These are phyloP conservation scores for Erysimum cheiri DNA, from an alignment of 441 rosid species.

Conservation along the genomic window DNA sequence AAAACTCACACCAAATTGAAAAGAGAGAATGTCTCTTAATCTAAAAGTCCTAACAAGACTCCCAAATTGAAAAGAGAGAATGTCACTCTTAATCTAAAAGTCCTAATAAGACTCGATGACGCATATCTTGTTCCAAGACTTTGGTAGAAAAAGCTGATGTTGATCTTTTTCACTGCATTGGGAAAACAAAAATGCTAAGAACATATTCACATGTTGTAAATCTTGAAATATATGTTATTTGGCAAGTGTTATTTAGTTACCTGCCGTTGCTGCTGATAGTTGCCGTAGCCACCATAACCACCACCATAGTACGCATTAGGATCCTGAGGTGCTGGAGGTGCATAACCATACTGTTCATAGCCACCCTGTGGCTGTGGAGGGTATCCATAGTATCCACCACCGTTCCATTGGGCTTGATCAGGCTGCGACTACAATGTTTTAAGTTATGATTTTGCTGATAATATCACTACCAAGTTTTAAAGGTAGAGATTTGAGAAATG, in stretches of 20 bases:
- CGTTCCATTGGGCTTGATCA: conserved; percentile 85
- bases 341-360: conserved; percentile 87
- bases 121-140: conserved; percentile 33
- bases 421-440: conserved; percentile 54
- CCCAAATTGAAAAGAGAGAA: no score
- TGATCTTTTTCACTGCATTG: conserved; percentile 40
- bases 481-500: background rate
- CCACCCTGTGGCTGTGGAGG: conserved; percentile 86
- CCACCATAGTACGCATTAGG: conserved; percentile 91
- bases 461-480: background rate
- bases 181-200: conserved; percentile 21
- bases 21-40: conserved; percentile 13
- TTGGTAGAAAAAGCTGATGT: conserved; percentile 21
- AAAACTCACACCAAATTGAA: conserved; percentile 24
- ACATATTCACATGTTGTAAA: background rate
- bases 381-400: conserved; percentile 69
- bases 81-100: conserved; percentile 29
- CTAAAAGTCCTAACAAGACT: no score
- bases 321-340: conserved; percentile 75
- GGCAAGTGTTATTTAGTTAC: conserved; percentile 39
- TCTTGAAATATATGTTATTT: background rate
- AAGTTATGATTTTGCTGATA: conserved; percentile 7
- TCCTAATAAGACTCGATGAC: conserved; percentile 36
- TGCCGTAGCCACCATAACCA: conserved; percentile 65
- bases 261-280: conserved; percentile 86